Conservation (phyloP, 768 basidiomycete species). For the Pluteus cervinus region DNA sequence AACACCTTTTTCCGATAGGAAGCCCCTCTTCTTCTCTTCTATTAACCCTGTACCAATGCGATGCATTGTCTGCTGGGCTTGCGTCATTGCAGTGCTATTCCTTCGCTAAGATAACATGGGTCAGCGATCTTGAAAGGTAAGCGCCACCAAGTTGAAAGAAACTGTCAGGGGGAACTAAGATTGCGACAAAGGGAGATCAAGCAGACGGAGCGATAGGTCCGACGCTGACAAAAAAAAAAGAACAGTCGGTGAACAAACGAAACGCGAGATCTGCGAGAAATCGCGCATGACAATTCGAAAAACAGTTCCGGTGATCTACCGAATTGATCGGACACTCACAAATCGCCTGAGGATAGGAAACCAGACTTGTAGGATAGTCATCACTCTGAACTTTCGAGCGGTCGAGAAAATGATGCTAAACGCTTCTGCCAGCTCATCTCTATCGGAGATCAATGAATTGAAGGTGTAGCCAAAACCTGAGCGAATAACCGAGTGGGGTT, state of each 20-base stretch:
- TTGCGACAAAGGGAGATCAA: no score
- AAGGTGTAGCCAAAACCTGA: conserved; percentile 58
- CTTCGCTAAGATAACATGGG: conserved; percentile 30
- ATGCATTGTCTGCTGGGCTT: conserved; percentile 40
- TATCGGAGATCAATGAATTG: conserved; percentile 40
- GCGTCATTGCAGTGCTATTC: conserved; percentile 35
- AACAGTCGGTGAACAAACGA: no score
- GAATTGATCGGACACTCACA: conserved; percentile 38
- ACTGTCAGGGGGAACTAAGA: no score
- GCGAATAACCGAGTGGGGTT: conserved; percentile 2
- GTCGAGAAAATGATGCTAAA: conserved; percentile 50
- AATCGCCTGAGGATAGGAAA: conserved; percentile 49
- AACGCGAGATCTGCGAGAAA: no score
- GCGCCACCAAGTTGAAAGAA: no score
- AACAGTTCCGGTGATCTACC: no score
- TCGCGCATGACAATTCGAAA: no score
- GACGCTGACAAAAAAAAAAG: no score
- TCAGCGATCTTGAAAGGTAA: no score
- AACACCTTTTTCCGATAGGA: no score
- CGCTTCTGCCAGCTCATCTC: conserved; percentile 49
- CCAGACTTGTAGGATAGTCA: conserved; percentile 51
- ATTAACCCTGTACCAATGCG: conserved; percentile 51
- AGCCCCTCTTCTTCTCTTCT: conserved; percentile 39
- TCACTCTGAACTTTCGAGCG: conserved; percentile 43
- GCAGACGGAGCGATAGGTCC: no score